Evolutionary conservation across 2,329 filamentous ascomycete species (phyloP), one percentile per base, ranked within the genome.

Genomic region (Sclerotinia glacialis): DNA sequence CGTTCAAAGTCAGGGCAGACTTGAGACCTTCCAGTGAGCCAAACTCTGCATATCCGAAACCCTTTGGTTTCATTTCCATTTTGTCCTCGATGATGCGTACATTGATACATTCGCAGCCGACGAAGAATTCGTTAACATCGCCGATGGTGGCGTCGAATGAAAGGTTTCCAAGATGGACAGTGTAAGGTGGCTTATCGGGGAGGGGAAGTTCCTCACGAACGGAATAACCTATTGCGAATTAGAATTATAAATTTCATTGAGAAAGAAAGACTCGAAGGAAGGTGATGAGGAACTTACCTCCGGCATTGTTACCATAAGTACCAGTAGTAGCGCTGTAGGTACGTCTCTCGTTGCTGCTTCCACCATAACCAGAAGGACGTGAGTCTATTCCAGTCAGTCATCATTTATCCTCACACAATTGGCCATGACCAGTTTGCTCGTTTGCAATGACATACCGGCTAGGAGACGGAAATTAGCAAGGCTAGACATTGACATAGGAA

Each of bases 21-120:
- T 96, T 96, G 75, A 99, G 83, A 68, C 94, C 94, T 60, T 98
- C 94, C 54, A 95, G 81, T 62, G 87, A 89, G 72, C 84, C 87
- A 76, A 99, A 99, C 79, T 99, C 95, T 71, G 96, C 94, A 78
- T 99, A 99, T 69, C 94, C 95, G 75, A 99, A 99, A 59, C 95
- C 95, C 83, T 99, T 99, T 71, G 95, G 95, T 76, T 93, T 93
- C 79, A 90, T 88, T 77, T 95, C 90, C 78, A 97, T 85, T 77
- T 94, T 95, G 80, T 99, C 96, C 82, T 97, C 94, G 71, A 99
- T 96, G 74, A 99, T 93, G 75, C 95, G 91, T 72, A 99, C 92
- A 77, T 88, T 97, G 72, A 90, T 90, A 73, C 97, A 89, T 71
- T 92, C 86, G 78, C 94, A 97, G 66, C 85, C 91, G 63, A 83